Conservation (phyloP, 768 basidiomycete genomes). For the Roridomyces roridus region DNA sequence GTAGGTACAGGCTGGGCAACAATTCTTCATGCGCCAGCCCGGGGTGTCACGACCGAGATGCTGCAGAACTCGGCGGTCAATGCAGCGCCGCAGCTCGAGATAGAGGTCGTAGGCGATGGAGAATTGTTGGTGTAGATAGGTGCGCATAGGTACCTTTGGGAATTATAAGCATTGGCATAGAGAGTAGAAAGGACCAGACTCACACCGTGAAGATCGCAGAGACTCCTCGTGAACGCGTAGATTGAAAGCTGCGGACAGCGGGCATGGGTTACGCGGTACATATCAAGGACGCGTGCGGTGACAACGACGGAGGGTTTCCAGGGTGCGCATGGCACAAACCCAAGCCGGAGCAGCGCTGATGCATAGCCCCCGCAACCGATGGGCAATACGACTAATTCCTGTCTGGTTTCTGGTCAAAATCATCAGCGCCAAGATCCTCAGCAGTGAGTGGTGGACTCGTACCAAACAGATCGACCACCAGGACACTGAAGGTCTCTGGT, state of each 20-base stretch:
- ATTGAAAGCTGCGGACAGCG: conserved; percentile 26
- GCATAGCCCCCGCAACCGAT: neutral
- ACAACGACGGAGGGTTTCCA: conserved; percentile 10
- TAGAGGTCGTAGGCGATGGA: conserved; percentile 42
- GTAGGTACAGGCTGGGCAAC: conserved; percentile 44
- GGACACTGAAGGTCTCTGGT: too few species aligned
- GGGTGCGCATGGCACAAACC: conserved; percentile 18
- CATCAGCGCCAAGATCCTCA: too few species aligned
- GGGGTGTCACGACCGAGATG: conserved; percentile 33
- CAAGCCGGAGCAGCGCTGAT: conserved; percentile 12
- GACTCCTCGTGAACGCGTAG: conserved; percentile 25
- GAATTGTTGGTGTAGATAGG: conserved; percentile 22
- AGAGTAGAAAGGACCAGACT: too few species aligned
- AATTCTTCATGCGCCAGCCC: conserved; percentile 38
- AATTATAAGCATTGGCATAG: too few species aligned
- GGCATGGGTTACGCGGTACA: conserved; percentile 2
- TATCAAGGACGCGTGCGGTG: conserved; percentile 10
- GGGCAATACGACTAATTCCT: neutral
- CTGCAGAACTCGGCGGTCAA: conserved; percentile 27
- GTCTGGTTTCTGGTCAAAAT: neutral
- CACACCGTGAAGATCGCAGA: conserved; percentile 26
- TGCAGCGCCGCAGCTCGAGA: conserved; percentile 29
- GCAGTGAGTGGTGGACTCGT: too few species aligned
- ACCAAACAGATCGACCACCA: too few species aligned
- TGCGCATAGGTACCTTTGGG: neutral